These are phyloP conservation scores for Boletus rex-veris DNA, from an alignment of 768 basidiomycete species.

Conservation along the genomic window DNA sequence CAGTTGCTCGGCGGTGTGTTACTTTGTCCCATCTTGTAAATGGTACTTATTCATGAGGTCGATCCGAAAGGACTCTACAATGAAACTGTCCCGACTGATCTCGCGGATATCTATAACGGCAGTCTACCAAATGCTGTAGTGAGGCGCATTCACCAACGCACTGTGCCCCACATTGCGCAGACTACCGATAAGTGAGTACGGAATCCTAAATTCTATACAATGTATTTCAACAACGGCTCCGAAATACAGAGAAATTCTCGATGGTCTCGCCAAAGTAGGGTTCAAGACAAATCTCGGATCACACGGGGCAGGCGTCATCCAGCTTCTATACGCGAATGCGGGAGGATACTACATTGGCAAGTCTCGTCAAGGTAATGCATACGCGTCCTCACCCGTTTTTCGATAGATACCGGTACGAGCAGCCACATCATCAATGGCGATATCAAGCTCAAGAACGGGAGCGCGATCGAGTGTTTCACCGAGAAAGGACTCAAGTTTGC, in stretches of 20 bases:
- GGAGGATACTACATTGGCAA: slow-evolving; percentile 44
- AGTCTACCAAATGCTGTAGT: slow-evolving; percentile 15
- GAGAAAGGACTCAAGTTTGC: slow-evolving; percentile 21
- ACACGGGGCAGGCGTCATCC: slow-evolving; percentile 32
- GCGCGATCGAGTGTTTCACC: slow-evolving; percentile 30
- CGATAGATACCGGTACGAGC: slow-evolving; percentile 38
- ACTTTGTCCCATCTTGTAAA: background rate
- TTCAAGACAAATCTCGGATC: slow-evolving; percentile 37
- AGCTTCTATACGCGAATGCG: slow-evolving; percentile 23
- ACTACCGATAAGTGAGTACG: slow-evolving; percentile 28
- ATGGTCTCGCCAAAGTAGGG: slow-evolving; percentile 37
- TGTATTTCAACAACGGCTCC: background rate
- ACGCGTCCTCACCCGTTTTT: background rate
- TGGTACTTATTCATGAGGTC: background rate
- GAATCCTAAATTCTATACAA: too few relatives aligned
- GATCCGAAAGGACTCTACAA: background rate
- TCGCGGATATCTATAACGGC: slow-evolving; percentile 16
- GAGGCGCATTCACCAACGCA: slow-evolving; percentile 22
- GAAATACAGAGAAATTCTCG: slow-evolving; percentile 30
- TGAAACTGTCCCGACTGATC: slow-evolving; percentile 15
- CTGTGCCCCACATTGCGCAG: slow-evolving; percentile 13
- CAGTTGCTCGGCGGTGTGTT: background rate
- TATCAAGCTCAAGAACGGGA: slow-evolving; percentile 50
- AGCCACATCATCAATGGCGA: slow-evolving; percentile 43
- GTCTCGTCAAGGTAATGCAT: background rate